Percentiles rank a stretch among this genome's conserved stretches.
These are phyloP conservation scores for Ganoderma sp. DNA, from an alignment of 1,284 basidiomycete species.

Conservation along the genomic window DNA sequence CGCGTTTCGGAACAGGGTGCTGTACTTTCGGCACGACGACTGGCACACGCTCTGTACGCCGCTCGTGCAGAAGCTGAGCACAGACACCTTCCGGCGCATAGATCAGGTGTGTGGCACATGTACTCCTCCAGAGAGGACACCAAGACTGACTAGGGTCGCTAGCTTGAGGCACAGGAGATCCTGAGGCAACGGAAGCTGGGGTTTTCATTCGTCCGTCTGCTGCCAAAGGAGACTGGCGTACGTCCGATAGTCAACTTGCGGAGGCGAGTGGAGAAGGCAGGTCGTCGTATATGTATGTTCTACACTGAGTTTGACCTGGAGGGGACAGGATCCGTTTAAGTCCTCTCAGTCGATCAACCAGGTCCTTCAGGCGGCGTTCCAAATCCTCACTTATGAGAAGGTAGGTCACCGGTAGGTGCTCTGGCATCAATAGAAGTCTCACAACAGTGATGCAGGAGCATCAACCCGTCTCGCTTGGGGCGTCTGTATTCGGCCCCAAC, in stretches of 20 bases:
- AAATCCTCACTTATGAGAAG: conserved; percentile 87
- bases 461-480: conserved; percentile 71
- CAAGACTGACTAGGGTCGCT: background rate
- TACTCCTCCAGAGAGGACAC: background rate
- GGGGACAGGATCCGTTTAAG: conserved; percentile 10
- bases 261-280: conserved; percentile 54
- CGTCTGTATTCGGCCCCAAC: conserved; percentile 83
- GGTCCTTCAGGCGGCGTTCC: conserved; percentile 82
- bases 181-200: conserved; percentile 74
- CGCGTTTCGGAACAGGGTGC: conserved; percentile 82
- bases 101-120: conserved; percentile 50
- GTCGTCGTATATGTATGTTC: background rate
- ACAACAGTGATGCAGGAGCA: conserved; percentile 53
- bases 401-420: conserved; percentile 44
- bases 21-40: conserved; percentile 95
- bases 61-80: conserved; percentile 73
- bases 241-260: conserved; percentile 94
- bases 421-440: background rate
- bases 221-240: conserved; percentile 95
- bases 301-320: background rate
- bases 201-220: conserved; percentile 85
- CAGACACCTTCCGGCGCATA: conserved; percentile 69
- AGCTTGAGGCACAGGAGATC: conserved; percentile 71
- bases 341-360: conserved; percentile 80
- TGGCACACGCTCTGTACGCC: conserved; percentile 89